Evolutionary conservation across 2,329 filamentous ascomycete species (phyloP).

Genomic region (Knufia petricola): DNA sequence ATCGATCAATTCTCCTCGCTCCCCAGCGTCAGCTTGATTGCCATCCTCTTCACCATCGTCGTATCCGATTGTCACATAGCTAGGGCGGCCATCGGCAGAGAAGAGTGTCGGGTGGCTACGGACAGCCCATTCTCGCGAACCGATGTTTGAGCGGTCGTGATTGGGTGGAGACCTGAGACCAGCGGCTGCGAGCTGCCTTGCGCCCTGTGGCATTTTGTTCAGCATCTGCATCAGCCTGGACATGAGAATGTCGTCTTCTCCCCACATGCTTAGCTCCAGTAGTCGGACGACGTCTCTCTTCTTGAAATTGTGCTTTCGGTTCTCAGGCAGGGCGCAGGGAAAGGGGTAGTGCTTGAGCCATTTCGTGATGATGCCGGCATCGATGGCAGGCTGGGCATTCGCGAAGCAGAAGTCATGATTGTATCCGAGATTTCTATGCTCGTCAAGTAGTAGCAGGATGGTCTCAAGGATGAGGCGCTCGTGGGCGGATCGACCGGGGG

Average conservation of each 20-base stretch:
- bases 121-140: neutral
- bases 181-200: neutral
- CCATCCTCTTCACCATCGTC: conserved; percentile 23
- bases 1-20: conserved; percentile 5
- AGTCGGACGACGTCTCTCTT: conserved; percentile 32
- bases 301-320: conserved; percentile 30
- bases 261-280: conserved; percentile 31
- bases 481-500: conserved; percentile 28
- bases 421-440: conserved; percentile 3
- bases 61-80: conserved; percentile 22
- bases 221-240: conserved; percentile 19
- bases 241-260: conserved; percentile 35
- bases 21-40: neutral
- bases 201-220: neutral
- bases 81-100: neutral
- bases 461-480: conserved; percentile 39
- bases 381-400: conserved; percentile 41
- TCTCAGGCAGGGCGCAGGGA: conserved; percentile 42
- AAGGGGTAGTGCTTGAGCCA: conserved; percentile 67
- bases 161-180: conserved; percentile 22
- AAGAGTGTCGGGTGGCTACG: neutral
- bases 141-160: neutral
- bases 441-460: conserved; percentile 53
- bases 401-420: neutral
- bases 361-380: conserved; percentile 57